These are phyloP conservation scores for Penicillium sp. DNA, from an alignment of 2,329 filamentous ascomycete genomes.

Conservation along the genomic window DNA sequence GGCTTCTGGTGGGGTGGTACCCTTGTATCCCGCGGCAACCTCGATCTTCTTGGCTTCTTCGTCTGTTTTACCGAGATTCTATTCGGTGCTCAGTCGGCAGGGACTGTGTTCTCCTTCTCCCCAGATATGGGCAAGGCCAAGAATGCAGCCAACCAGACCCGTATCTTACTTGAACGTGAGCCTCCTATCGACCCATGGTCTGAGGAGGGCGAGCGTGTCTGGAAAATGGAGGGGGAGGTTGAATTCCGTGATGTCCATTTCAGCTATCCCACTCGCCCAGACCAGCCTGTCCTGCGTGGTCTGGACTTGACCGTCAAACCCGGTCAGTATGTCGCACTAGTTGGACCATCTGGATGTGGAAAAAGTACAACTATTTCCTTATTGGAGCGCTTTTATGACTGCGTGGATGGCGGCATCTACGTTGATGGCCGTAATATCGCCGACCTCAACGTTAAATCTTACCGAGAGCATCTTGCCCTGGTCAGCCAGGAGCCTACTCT, in stretches of 20 bases:
- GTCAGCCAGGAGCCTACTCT: constrained; percentile 94
- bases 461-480: constrained; percentile 79
- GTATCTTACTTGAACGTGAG: constrained; percentile 78
- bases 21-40: constrained; percentile 70
- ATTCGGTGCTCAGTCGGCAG: constrained; percentile 89
- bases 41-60: constrained; percentile 85
- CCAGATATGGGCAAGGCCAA: constrained; percentile 94
- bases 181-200: constrained; percentile 84
- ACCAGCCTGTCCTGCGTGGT: constrained; percentile 88
- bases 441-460: constrained; percentile 78
- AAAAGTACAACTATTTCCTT: constrained; percentile 93
- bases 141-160: constrained; percentile 76
- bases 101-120: constrained; percentile 83
- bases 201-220: constrained; percentile 62
- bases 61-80: constrained; percentile 84
- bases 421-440: constrained; percentile 83
- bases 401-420: constrained; percentile 74
- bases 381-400: constrained; percentile 93
- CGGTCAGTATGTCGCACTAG: constrained; percentile 65
- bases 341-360: constrained; percentile 91
- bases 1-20: constrained; percentile 92
- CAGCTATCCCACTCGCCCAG: constrained; percentile 85
- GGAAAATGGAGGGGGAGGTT: constrained; percentile 70
- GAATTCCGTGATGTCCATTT: constrained; percentile 95
- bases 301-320: constrained; percentile 60